These are phyloP conservation scores for Elsinoe australis DNA, from an alignment of 2,329 filamentous ascomycete species.

Conservation along the genomic window DNA sequence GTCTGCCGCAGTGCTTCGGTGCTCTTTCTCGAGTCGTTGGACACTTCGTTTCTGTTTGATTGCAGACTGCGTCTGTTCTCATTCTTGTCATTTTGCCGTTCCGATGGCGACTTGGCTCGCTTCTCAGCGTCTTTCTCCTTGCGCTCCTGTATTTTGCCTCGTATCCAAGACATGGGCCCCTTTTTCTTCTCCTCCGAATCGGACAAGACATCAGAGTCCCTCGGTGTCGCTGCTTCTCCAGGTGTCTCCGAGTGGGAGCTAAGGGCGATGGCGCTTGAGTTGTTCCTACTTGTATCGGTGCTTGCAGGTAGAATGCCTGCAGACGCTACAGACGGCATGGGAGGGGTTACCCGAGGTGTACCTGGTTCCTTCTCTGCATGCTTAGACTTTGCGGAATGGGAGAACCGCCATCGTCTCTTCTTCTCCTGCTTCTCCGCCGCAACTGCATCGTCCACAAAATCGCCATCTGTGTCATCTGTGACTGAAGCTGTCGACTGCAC, in stretches of 20 bases:
- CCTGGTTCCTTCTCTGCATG: constrained; percentile 23
- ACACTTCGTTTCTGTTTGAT: neutral
- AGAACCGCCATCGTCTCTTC: constrained; percentile 67
- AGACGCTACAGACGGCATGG: constrained; percentile 5
- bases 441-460: constrained; percentile 57
- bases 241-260: neutral
- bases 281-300: neutral
- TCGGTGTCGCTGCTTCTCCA: constrained; percentile 4
- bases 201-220: constrained; percentile 15
- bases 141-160: constrained; percentile 56
- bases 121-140: constrained; percentile 48
- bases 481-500: constrained; percentile 61
- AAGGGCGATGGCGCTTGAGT: constrained; percentile 7
- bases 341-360: neutral
- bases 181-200: constrained; percentile 40
- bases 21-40: constrained; percentile 13
- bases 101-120: constrained; percentile 28
- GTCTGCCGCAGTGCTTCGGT: constrained; percentile 13
- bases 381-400: constrained; percentile 29
- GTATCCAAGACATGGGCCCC: constrained; percentile 56
- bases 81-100: constrained; percentile 31
- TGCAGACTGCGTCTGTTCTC: constrained; percentile 37
- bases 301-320: neutral
- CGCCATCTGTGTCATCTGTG: constrained; percentile 75
- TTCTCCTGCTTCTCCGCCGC: constrained; percentile 55